Base-by-base conservation (phyloP, 441 rosid species). In the Daphne laureola region DNA sequence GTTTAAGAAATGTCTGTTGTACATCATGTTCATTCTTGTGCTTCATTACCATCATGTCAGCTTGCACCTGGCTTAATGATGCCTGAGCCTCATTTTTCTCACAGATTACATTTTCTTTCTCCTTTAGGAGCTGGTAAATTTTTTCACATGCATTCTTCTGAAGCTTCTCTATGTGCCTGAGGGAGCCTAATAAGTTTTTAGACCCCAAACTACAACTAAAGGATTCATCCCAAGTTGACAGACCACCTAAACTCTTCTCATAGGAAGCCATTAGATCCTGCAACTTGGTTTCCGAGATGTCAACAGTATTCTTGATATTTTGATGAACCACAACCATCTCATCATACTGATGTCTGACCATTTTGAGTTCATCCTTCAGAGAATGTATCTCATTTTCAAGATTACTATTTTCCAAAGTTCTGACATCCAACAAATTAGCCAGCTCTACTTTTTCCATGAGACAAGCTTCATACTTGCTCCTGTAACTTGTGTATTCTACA, bases 371-470 rank as follows among this genome's bases (percentile, higher is more conserved):
- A 55, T 82, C 77, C 75, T 72, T 80, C 65, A 86, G 60, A 57
- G 74, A 58, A 56, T 63, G 66, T 54, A 70, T 69, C 44, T 67
- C 67, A 52, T 66, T 69, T 70, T 27, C 78, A 73, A 84, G 81
- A 75, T 72, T 63, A 49, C 52, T 63, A 48, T 73, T 78, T 64
- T 84, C 91, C 57, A 62, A 49, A 26, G 71, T 74, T 71, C 80
- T 78, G 63, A 76, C 81, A 67, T 73, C 82, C 78, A 88, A 60
- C 44, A 78, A 74, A 74, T 63, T 72, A 49, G 70, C 73, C 70
- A 91, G 75, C 62, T 84, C 86, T 23, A 65, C 70, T 67, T 76
- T 87, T 78, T 83, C 98, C 23, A 40, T 68, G 43, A 73, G 73
- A 71, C 79, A 69, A 17, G 74, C 69, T 72, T 82, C 87, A 65